Conservation (phyloP, 2,329 filamentous ascomycete genomes). For the Phialophora verrucosa region DNA sequence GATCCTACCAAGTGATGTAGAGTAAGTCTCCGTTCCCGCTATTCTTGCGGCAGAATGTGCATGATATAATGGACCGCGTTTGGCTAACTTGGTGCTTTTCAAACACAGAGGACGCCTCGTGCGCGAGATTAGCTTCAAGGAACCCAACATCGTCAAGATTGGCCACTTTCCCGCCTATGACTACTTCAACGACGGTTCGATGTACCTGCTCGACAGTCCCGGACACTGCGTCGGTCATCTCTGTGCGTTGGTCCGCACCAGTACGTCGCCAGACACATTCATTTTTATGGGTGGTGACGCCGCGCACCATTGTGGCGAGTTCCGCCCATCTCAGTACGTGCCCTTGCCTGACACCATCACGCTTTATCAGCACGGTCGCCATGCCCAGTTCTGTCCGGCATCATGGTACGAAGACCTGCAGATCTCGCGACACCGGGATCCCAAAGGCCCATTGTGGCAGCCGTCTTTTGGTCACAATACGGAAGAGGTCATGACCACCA, state of each 20-base stretch:
- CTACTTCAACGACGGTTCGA: slow-evolving; percentile 47
- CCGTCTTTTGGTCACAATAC: slow-evolving; percentile 41
- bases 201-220: slow-evolving; percentile 54
- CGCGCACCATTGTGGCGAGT: slow-evolving; percentile 51
- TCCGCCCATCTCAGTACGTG: slow-evolving; percentile 46
- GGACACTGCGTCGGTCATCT: slow-evolving; percentile 57
- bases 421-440: slow-evolving; percentile 24
- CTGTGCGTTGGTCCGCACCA: slow-evolving; percentile 55
- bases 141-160: slow-evolving; percentile 28
- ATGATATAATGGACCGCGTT: too few species aligned
- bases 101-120: slow-evolving; percentile 36
- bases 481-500: slow-evolving; percentile 38
- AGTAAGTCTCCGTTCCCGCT: slow-evolving; percentile 43
- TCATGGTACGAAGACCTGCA: slow-evolving; percentile 26
- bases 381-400: slow-evolving; percentile 17
- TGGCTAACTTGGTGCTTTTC: too few species aligned
- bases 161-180: slow-evolving; percentile 50
- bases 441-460: slow-evolving; percentile 34
- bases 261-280: slow-evolving; percentile 44
- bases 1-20: slow-evolving; percentile 20
- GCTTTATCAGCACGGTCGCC: slow-evolving; percentile 13
- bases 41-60: too few species aligned
- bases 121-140: slow-evolving; percentile 35
- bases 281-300: slow-evolving; percentile 54
- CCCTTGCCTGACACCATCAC: slow-evolving; percentile 44